Evolutionary conservation across 1,284 basidiomycete species (phyloP), one percentile per base, ranked within the genome.

Genomic region (Exobasidium rhododendri): DNA sequence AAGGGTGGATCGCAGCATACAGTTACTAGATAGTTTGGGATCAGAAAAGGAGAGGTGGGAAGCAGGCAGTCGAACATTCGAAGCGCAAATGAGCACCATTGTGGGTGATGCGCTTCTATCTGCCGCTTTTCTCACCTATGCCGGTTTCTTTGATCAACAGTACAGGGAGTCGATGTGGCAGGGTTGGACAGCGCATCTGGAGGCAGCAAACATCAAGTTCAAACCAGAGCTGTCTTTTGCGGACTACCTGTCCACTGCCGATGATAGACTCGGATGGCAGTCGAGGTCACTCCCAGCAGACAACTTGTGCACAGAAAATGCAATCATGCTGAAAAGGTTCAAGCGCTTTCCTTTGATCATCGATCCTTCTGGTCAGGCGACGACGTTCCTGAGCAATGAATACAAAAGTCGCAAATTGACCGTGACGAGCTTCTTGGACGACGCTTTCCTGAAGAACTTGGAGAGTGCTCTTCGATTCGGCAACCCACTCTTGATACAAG

Each of bases 401-500:
- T 96, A 94, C 84, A 90, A 88, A 80, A 90, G 94, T 58, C 88
- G 93, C 71, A 98, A 98, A 83, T 94, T 98, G 75, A 93, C 93
- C 0, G 90, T 97, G 65, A 97, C 96, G 0, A 97, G 93, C 76
- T 99, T 98, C 88, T 84, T 97, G 63, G 96, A 99, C 79, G 94
- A 96, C 79, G 90, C 96, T 0, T 98, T 98, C 88, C 85, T 97
- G 73, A 98, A 99, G 82, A 93, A 96, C 47, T 84, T 99, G 67
- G 96, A 99, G 81, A 94, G 91, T 74, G 96, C 96, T n/a, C 85
- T 99, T 63, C 94, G 96, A 49, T 99, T 99, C 80, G 96, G 96
- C 46, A 97, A 97, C 70, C 93, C 96, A 0, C 84, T 99, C 2
- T 86, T 99, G 58, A 96, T 99, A 64, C 92, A 97, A 77, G 94